phyloP scores from a whole-genome alignment of 1,284 basidiomycete genomes.

The Rhodotorula mucilaginosa region DNA sequence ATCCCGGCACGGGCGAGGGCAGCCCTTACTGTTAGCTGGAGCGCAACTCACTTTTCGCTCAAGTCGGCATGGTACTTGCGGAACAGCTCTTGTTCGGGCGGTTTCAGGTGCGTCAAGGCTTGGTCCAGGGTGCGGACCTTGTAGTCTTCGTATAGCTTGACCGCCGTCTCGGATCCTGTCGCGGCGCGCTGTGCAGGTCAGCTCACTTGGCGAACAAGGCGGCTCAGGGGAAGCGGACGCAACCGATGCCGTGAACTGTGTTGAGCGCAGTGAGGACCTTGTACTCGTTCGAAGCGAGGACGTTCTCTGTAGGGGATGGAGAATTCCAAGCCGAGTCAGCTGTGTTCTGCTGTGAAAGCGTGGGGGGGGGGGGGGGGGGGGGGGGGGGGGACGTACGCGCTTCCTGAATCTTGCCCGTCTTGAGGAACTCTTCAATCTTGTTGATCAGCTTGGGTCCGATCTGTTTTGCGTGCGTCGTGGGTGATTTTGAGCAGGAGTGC shows the following conservation, averaged over 20 bases:
- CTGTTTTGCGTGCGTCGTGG: background rate
- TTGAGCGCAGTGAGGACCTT: background rate
- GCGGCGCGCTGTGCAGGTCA: background rate
- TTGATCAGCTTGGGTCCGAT: constrained; percentile 35
- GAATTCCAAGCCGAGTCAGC: no score
- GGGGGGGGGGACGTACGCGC: constrained; percentile 50
- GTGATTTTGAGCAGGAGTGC: no score
- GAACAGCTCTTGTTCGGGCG: background rate
- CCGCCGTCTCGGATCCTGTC: background rate
- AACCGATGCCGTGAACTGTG: constrained; percentile 65
- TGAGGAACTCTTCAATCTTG: constrained; percentile 64
- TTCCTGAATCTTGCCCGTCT: constrained; percentile 60
- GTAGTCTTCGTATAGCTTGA: constrained; percentile 2
- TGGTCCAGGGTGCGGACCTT: constrained; percentile 7
- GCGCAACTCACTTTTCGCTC: constrained; percentile 8
- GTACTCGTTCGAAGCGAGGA: background rate
- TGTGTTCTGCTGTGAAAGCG: no score
- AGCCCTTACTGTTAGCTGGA: background rate
- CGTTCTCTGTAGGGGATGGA: background rate
- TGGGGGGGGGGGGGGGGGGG: no score
- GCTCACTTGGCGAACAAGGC: background rate
- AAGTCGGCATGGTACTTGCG: constrained; percentile 16
- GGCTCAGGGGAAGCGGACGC: background rate
- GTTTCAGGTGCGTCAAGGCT: background rate
- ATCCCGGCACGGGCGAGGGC: background rate